Percentiles rank a stretch among this genome's conserved stretches.
These are phyloP conservation scores for Phytophthora cactorum DNA, from an alignment of 352 stramenopile species.

Conservation along the genomic window DNA sequence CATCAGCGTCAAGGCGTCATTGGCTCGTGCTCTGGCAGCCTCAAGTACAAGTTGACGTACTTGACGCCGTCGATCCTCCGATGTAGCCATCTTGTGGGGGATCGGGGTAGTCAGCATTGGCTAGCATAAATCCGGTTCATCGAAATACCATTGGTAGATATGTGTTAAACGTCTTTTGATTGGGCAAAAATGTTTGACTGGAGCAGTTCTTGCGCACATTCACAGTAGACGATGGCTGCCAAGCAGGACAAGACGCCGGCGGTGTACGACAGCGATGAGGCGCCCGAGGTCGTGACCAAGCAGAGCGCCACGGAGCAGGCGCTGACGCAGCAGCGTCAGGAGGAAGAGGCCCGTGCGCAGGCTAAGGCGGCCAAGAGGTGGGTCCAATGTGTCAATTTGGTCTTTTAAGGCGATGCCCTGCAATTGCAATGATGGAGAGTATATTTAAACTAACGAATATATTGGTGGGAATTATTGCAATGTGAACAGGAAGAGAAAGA, in stretches of 20 bases:
- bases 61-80: slow-evolving; percentile 27
- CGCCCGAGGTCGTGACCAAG: slow-evolving; percentile 81
- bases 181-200: slow-evolving; percentile 45
- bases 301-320: slow-evolving; percentile 64
- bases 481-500: slow-evolving; percentile 59
- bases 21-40: slow-evolving; percentile 57
- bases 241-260: slow-evolving; percentile 35
- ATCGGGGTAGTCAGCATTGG: slow-evolving; percentile 13
- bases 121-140: slow-evolving; percentile 9
- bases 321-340: slow-evolving; percentile 52
- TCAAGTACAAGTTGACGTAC: slow-evolving; percentile 70
- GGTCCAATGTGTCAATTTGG: slow-evolving; percentile 2
- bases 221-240: slow-evolving; percentile 27
- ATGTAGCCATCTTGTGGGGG: slow-evolving; percentile 34
- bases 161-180: slow-evolving; percentile 1
- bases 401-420: background rate
- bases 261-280: slow-evolving; percentile 61
- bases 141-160: slow-evolving; percentile 34
- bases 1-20: slow-evolving; percentile 53
- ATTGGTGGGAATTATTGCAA: slow-evolving; percentile 12
- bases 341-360: slow-evolving; percentile 54
- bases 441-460: too few species aligned
- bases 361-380: slow-evolving; percentile 59
- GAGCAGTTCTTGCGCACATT: slow-evolving; percentile 9
- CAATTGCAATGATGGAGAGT: background rate